Base-by-base conservation (phyloP, 148 eudicot species). In the Chenopodium berlandieri region DNA sequence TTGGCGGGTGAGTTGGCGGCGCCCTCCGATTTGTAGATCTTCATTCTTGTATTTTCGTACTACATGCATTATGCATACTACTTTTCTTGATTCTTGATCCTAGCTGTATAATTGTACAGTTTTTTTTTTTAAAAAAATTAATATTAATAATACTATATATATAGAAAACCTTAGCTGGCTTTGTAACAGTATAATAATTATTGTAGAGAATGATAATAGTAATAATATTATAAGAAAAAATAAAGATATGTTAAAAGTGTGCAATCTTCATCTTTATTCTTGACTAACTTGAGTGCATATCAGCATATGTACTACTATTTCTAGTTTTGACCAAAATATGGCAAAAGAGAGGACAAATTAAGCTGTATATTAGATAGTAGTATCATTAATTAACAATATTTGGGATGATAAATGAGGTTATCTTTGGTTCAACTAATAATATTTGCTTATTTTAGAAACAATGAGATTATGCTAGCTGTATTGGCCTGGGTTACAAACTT, bases 171-270 rank as follows among this genome's bases (percentile, higher is more conserved):
- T 30, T 52, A 68, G 80, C 73, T 78, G 73, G 63, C 64, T 50
- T 47, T 67, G 8, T 31, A 79, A 79, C 50, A 31, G 47, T 22
- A 78, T 69, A 78, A 78, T 78, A 19, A 68, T 54, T 9, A 37
- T 44, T 12, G 9, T 12, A 67, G 10, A 78, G 9, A 10, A 76
- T 17, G 3, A 30, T 32, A 54, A 30, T 16, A 11, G 9, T 66
- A 47, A 54, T 67, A 6, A 30, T 7, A 37, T 68, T 50, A 50
- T 1, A 48, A 68, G 50, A 48, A 19, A 68, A 40, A 40, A 5
- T 60, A 46, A 69, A 69, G 81, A 79, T 71, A 12, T 69, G 52
- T 71, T 27, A 79, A 79, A 79, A 44, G 76, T 75, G 16, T 37
- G 77, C 69, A 80, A 80, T 56, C 60, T 71, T 80, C 50, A 10